A percentile compares a stretch with the other conserved stretches of the same genome.
Conservation (phyloP, 768 basidiomycete genomes). For the Russula griseocarnosa region DNA sequence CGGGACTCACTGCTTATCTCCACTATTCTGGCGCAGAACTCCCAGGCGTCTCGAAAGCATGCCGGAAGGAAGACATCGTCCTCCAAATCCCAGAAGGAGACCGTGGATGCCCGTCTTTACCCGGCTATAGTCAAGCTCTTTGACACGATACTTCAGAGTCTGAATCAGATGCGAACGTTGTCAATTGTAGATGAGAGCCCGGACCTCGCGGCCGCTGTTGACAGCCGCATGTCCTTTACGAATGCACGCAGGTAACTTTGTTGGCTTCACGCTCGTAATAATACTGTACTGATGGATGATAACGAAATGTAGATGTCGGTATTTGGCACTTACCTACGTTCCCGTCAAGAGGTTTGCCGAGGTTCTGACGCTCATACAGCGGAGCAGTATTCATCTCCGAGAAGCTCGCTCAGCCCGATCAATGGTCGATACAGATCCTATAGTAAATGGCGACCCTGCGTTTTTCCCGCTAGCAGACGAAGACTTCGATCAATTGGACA, state of each 20-base stretch:
- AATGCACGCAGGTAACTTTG: constrained; percentile 62
- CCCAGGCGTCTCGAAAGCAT: constrained; percentile 30
- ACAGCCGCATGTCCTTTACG: constrained; percentile 68
- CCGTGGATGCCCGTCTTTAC: constrained; percentile 69
- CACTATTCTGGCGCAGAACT: constrained; percentile 49
- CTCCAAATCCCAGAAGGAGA: constrained; percentile 40
- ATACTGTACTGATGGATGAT: constrained; percentile 11
- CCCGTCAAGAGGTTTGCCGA: constrained; percentile 68
- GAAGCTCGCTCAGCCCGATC: constrained; percentile 57
- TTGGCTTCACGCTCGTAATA: constrained; percentile 5
- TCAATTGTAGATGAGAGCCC: constrained; percentile 86
- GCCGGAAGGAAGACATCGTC: constrained; percentile 20
- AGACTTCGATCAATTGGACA: constrained; percentile 52
- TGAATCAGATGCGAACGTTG: constrained; percentile 78
- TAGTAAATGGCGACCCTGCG: constrained; percentile 39
- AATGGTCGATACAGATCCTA: constrained; percentile 46
- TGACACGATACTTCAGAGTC: constrained; percentile 79
- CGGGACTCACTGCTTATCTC: constrained; percentile 80
- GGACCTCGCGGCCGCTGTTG: constrained; percentile 72
- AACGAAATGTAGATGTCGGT: constrained; percentile 51
- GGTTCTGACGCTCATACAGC: constrained; percentile 65
- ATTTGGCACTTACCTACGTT: constrained; percentile 72
- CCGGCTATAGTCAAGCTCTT: constrained; percentile 86
- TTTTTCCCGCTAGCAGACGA: constrained; percentile 53
- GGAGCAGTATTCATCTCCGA: constrained; percentile 67